Evolutionary conservation across 1,139 yeast genomes (phyloP).

Genomic region (Geotrichum phurueaensis): DNA sequence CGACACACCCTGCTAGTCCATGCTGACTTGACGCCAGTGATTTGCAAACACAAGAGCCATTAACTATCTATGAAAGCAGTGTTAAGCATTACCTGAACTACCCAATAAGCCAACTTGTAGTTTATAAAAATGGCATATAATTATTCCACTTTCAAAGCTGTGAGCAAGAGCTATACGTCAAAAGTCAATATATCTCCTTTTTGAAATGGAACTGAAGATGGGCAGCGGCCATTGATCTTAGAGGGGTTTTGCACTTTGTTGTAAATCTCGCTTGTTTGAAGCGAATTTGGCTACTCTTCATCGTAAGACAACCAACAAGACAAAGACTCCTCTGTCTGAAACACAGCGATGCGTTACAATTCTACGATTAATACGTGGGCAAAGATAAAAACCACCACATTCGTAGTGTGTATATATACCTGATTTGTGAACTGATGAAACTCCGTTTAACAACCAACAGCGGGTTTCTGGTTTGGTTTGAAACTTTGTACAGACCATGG

Average conservation of each 20-base stretch:
- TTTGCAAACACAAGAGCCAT: background rate
- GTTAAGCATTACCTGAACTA: background rate
- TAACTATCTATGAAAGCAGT: background rate
- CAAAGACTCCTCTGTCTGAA: background rate
- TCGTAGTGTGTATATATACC: background rate
- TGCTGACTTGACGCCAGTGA: background rate
- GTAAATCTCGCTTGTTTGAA: background rate
- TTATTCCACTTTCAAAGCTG: background rate
- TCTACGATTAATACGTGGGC: background rate
- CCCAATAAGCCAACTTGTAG: background rate
- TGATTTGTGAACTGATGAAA: background rate
- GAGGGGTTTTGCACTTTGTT: background rate
- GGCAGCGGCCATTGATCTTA: background rate
- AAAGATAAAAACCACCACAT: background rate
- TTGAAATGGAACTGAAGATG: background rate
- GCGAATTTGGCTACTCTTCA: background rate
- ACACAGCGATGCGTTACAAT: background rate
- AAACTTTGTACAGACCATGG: background rate
- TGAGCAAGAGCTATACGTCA: background rate
- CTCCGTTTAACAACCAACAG: background rate
- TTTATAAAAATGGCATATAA: background rate
- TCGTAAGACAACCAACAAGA: background rate
- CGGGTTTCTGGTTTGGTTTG: background rate
- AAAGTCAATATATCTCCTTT: background rate
- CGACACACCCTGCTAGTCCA: background rate